Base-by-base conservation (phyloP, 495 filamentous ascomycete species). In the Astrothelium macrocarpum region DNA sequence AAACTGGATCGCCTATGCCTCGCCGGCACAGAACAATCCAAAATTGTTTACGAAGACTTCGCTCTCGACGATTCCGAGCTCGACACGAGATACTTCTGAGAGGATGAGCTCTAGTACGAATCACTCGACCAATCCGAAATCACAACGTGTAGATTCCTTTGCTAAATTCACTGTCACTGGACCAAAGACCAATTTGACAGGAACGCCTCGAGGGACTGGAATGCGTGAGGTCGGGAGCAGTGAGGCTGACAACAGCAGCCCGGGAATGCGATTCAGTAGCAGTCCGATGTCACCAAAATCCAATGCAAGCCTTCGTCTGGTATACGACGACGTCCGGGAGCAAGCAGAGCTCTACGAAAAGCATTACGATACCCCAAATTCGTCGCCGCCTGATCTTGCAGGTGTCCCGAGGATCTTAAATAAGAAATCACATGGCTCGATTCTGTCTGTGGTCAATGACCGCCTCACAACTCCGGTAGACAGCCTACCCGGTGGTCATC, bases 191-290 rank as follows among this genome's bases (percentile, higher is more conserved):
- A 74, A 75, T 59, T 29, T 75, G 11, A 76, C 72, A 39, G 73
- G 71, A 1, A 73, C 73, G 2, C 71, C 72, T 25, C 65, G 65
- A 12, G 72, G 72, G 32, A 74, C 66, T 53, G 71, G 70, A 11
- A 69, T 71, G 56, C 63, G 68, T 11, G 70, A 77, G 60, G 69
- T 67, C n/a, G 74, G 74, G 5, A 76, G 75, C 39, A 76, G 72
- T 66, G 59, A 72, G 1, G 75, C 74, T 20, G 69, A 73, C 61
- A 67, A 62, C 11, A 75, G 72, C 64, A 75, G 72, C 45, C 74
- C 69, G 18, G 69, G 69, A 62, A 32, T 53, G 20, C 23, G 28
- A 32, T 62, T 60, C 29, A 60, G 59, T 18, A 60, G 59, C 59
- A 56, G 49, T 20, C 49, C 49, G 29, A 2, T 12, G 49, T 56